Percentiles rank a stretch among this genome's conserved stretches.
These are phyloP conservation scores for Russula compacta DNA, from an alignment of 768 basidiomycete genomes.

Conservation along the genomic window DNA sequence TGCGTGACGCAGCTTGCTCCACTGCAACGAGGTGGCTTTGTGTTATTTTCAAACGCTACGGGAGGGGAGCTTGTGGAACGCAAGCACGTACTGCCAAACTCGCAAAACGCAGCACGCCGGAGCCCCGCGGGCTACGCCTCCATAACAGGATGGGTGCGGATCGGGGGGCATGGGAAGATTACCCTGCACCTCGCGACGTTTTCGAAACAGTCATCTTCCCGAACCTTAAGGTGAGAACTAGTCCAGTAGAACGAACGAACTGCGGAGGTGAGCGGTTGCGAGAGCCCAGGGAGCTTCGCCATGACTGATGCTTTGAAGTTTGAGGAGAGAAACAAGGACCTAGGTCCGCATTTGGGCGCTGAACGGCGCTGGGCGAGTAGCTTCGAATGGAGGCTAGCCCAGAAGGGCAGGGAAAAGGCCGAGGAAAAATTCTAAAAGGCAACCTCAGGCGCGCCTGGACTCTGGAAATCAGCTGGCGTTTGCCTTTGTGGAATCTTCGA, in stretches of 20 bases:
- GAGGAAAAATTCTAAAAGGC: slow-evolving; percentile 21
- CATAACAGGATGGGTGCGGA: neutral
- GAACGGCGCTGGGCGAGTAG: slow-evolving; percentile 13
- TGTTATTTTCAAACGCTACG: neutral
- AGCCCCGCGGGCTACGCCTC: neutral
- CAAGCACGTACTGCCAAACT: neutral
- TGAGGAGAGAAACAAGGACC: slow-evolving; percentile 16
- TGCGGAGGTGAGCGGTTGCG: slow-evolving; percentile 13
- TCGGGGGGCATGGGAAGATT: neutral
- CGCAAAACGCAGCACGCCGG: neutral
- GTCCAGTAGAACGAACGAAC: neutral
- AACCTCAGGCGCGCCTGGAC: slow-evolving; percentile 18
- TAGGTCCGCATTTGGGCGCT: slow-evolving; percentile 19
- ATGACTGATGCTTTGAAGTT: slow-evolving; percentile 9
- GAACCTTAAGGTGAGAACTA: neutral
- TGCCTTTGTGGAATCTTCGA: slow-evolving; percentile 20
- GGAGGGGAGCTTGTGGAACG: neutral
- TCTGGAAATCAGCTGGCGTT: slow-evolving; percentile 18
- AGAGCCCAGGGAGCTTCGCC: slow-evolving; percentile 2
- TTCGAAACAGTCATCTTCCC: neutral
- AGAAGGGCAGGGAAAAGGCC: slow-evolving; percentile 20
- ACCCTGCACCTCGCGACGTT: neutral
- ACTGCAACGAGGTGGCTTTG: neutral
- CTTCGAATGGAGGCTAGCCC: slow-evolving; percentile 21
- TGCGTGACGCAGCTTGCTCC: neutral